phyloP scores from a whole-genome alignment of 2,329 filamentous ascomycete genomes.

The Dactylonectria macrodidyma region DNA sequence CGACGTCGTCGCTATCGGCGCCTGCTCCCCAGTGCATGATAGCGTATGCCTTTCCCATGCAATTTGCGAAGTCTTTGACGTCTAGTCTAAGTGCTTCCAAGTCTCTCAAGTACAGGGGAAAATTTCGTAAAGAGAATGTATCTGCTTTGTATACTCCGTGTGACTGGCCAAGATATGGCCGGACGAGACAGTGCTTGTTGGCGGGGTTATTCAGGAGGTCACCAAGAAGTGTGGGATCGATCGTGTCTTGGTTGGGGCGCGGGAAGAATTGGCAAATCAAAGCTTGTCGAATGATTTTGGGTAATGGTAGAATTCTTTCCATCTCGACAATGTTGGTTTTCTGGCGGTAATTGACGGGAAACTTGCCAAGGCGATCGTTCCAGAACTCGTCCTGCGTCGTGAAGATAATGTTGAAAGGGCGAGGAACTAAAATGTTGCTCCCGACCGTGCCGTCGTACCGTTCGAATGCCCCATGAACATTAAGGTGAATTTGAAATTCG shows the following conservation, averaged over 20 bases:
- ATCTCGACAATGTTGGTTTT: too few species aligned
- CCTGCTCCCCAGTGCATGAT: slow-evolving; percentile 44
- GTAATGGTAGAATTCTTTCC: too few species aligned
- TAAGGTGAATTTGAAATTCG: slow-evolving; percentile 26
- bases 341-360: too few species aligned
- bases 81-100: slow-evolving; percentile 32
- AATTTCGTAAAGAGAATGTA: slow-evolving; percentile 22
- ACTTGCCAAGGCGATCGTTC: slow-evolving; percentile 10
- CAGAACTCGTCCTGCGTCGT: slow-evolving; percentile 8
- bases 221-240: not conserved
- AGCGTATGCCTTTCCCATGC: slow-evolving; percentile 39
- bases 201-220: slow-evolving; percentile 20
- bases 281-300: slow-evolving; percentile 18
- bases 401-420: slow-evolving; percentile 13
- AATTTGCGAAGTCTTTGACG: slow-evolving; percentile 25
- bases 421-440: slow-evolving; percentile 3
- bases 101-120: slow-evolving; percentile 21
- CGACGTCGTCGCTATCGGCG: slow-evolving; percentile 41
- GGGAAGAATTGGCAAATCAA: slow-evolving; percentile 35
- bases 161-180: slow-evolving; percentile 36
- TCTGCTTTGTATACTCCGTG: not conserved
- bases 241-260: not conserved
- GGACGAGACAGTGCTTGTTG: slow-evolving; percentile 43
- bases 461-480: slow-evolving; percentile 22
- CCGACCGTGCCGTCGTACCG: not conserved